Evolutionary conservation across 371 early-diverging fungal genomes (phyloP).

Genomic region (Choanephora cucurbitarum): DNA sequence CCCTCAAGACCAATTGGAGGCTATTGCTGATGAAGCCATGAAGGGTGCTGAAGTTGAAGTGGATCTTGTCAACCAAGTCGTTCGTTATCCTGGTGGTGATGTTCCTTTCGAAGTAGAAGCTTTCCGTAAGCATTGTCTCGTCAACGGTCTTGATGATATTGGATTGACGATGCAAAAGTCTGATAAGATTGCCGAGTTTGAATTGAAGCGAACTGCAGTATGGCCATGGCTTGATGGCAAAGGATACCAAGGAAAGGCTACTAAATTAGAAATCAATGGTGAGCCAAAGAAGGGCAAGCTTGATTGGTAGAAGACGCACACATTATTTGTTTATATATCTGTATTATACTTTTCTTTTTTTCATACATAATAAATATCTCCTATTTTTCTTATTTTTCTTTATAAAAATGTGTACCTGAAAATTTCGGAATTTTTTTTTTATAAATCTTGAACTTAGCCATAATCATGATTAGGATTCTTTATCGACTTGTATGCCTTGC

Average conservation of each 20-base stretch:
- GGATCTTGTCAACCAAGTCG: constrained; percentile 56
- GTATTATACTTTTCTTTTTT: not conserved
- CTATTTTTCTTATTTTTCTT: not conserved
- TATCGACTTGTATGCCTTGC: too few species aligned
- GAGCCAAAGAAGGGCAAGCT: constrained; percentile 40
- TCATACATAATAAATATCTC: not conserved
- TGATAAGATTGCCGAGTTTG: constrained; percentile 54
- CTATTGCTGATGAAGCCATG: constrained; percentile 50
- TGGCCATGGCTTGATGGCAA: constrained; percentile 74
- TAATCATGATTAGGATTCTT: too few species aligned
- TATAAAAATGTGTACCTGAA: not conserved
- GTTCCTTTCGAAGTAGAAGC: constrained; percentile 58
- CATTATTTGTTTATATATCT: not conserved
- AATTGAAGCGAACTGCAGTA: constrained; percentile 44
- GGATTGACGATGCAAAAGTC: constrained; percentile 70
- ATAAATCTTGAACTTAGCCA: too few species aligned
- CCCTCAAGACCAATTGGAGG: constrained; percentile 39
- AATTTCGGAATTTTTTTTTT: too few species aligned
- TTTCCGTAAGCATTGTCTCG: constrained; percentile 63
- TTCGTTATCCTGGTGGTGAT: constrained; percentile 40
- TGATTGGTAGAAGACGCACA: constrained; percentile 47
- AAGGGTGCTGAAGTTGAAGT: constrained; percentile 52
- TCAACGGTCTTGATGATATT: constrained; percentile 73
- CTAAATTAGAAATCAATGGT: constrained; percentile 30
- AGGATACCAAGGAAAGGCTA: constrained; percentile 43